These are phyloP conservation scores for Oryza rufipogon DNA, from an alignment of 176 grass and related monocot species.

Conservation along the genomic window DNA sequence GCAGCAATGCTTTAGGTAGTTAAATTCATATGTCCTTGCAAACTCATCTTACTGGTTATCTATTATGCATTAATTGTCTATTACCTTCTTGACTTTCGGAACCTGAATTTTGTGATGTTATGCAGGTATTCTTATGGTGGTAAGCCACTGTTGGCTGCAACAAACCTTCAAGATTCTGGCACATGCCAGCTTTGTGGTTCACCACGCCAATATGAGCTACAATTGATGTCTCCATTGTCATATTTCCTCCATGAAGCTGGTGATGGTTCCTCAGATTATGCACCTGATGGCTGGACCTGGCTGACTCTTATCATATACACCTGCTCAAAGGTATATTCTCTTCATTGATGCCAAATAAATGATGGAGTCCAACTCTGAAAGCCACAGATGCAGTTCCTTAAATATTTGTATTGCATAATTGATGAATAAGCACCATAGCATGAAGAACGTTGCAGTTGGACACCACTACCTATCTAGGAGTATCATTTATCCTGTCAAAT, in stretches of 20 bases:
- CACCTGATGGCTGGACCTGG: slow-evolving; percentile 78
- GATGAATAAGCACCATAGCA: slow-evolving; percentile 3
- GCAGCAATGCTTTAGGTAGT: slow-evolving; percentile 88
- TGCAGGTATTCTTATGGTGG: slow-evolving; percentile 81
- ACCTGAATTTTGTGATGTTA: slow-evolving; percentile 33
- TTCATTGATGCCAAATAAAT: neutral
- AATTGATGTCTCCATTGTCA: slow-evolving; percentile 88
- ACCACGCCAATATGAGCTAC: slow-evolving; percentile 64
- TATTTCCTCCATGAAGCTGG: slow-evolving; percentile 83
- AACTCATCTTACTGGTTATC: neutral
- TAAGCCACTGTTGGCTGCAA: slow-evolving; percentile 53
- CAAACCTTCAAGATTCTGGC: slow-evolving; percentile 47
- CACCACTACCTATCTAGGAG: neutral
- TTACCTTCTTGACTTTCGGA: neutral
- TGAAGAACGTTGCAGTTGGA: neutral
- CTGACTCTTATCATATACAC: slow-evolving; percentile 78
- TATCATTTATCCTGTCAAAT: neutral
- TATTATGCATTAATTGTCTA: neutral
- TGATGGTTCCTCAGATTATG: slow-evolving; percentile 57
- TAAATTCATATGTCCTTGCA: neutral
- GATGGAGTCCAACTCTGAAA: neutral
- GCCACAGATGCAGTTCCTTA: neutral
- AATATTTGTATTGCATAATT: neutral
- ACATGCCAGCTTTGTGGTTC: slow-evolving; percentile 69
- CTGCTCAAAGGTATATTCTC: slow-evolving; percentile 64